Evolutionary conservation across 176 grass and related monocot genomes (phyloP), one percentile per base, ranked within the genome.

Genomic region (Phoenix dactylifera): DNA sequence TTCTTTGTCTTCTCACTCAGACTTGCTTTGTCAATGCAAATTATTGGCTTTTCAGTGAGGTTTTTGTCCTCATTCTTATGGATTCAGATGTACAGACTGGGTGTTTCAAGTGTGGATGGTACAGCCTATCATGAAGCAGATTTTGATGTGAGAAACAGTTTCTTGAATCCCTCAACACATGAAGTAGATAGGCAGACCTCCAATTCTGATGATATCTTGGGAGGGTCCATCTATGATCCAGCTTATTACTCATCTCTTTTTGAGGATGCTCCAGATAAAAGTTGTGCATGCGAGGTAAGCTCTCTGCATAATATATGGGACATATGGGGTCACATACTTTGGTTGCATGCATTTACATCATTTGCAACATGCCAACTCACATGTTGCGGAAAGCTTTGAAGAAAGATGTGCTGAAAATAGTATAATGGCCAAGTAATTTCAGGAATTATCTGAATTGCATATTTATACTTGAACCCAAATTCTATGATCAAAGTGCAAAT

Each of bases 61-160:
- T 79, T 98, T 77, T 77, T 98, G n/a, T 98, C 93, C 16, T 86
- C 88, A 16, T 92, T 98, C 78, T 76, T 98, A 68, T 98, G 93
- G 93, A 77, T 92, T 60, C 93, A 98, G 72, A 92, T 98, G 64
- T 92, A 98, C 72, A 85, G 84, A 55, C 66, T 98, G 62, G 93
- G 93, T 58, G 67, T 64, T 24, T 88, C 87, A 52, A 78, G 73
- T 16, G 52, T 68, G 65, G 44, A 70, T 24, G 50, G n/a, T 30
- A 75, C 59, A 62, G 73, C 74, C 29, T 79, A 83, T 67, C 64
- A 72, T 72, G 81, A 84, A 63, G 59, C 58, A 52, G 89, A 89
- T 58, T 84, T 64, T 65, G 88, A 88, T 79, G 71, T 63, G 52
- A 88, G 81, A 68, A 83, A 83, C 82, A 92, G 93, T 68, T 92